Conservation (phyloP, 371 early-diverging fungal species). For the Entomophthora muscae region DNA sequence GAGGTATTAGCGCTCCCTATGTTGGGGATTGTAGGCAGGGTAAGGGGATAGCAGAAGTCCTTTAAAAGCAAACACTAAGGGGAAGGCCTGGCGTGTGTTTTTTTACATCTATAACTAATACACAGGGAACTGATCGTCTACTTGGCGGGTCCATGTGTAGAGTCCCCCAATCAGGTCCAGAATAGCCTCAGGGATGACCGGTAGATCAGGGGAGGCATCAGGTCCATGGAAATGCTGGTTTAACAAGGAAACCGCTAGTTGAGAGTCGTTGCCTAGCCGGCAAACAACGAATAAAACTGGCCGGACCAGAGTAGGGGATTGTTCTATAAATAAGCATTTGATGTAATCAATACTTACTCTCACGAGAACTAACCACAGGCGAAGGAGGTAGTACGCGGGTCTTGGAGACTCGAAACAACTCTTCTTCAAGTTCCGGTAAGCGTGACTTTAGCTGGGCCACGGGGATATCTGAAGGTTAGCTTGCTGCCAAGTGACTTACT, state of each 20-base stretch:
- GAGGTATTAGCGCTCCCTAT: too few species aligned
- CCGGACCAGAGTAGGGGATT: constrained; percentile 6
- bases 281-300: constrained; percentile 38
- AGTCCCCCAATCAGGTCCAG: constrained; percentile 73
- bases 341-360: neutral
- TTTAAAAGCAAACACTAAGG: too few species aligned
- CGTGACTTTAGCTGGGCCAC: constrained; percentile 12
- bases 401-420: neutral
- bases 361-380: neutral
- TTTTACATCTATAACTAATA: too few species aligned
- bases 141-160: constrained; percentile 44
- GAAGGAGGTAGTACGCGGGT: neutral
- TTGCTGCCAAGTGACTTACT: too few species aligned
- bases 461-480: constrained; percentile 16
- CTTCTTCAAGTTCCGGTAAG: constrained; percentile 5
- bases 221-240: constrained; percentile 21
- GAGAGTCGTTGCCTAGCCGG: constrained; percentile 80
- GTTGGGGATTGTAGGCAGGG: too few species aligned
- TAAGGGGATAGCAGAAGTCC: too few species aligned
- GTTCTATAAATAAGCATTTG: neutral
- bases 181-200: constrained; percentile 17
- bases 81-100: too few species aligned
- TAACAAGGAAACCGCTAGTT: constrained; percentile 44
- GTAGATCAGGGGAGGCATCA: constrained; percentile 21
- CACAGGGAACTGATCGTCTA: constrained; percentile 68